Conservation (phyloP, 2,329 filamentous ascomycete species). For the Westerdykella aurantiaca region DNA sequence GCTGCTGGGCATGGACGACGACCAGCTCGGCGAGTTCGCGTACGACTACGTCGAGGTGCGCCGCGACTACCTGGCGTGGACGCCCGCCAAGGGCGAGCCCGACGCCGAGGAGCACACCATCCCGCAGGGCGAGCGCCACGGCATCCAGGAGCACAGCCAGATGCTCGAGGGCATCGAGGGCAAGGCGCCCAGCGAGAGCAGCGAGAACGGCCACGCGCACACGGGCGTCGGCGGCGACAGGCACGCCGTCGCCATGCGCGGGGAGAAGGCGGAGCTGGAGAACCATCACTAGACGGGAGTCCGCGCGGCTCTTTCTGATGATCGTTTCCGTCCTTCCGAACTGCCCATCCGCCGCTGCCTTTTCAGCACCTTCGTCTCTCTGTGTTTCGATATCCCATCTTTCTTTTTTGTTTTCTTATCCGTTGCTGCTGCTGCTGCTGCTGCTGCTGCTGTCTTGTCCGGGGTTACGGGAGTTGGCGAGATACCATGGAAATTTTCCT, state of each 20-base stretch:
- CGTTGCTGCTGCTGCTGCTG: too few species aligned
- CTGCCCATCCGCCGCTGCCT: too few species aligned
- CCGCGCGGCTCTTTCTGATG: too few species aligned
- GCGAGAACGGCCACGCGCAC: slow-evolving; percentile 39
- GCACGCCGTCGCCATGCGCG: slow-evolving; percentile 44
- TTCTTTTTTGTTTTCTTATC: too few species aligned
- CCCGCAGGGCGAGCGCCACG: slow-evolving; percentile 62
- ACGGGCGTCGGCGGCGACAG: slow-evolving; percentile 49
- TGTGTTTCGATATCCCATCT: too few species aligned
- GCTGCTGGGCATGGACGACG: slow-evolving; percentile 81
- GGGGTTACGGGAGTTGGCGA: too few species aligned
- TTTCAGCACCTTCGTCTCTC: too few species aligned
- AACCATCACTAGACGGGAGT: neutral
- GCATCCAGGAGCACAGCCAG: slow-evolving; percentile 63
- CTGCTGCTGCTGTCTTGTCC: too few species aligned
- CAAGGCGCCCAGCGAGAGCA: slow-evolving; percentile 45
- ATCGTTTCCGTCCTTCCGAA: too few species aligned
- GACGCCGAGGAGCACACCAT: slow-evolving; percentile 54
- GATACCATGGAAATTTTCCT: too few species aligned
- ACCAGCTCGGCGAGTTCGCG: slow-evolving; percentile 84
- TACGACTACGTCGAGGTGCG: slow-evolving; percentile 89
- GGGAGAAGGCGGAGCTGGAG: slow-evolving; percentile 36
- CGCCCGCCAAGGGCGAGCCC: slow-evolving; percentile 64
- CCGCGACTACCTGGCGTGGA: slow-evolving; percentile 84
- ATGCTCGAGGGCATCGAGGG: slow-evolving; percentile 55